These are phyloP conservation scores for Linum lewisii DNA, from an alignment of 345 rosid species.

Conservation along the genomic window DNA sequence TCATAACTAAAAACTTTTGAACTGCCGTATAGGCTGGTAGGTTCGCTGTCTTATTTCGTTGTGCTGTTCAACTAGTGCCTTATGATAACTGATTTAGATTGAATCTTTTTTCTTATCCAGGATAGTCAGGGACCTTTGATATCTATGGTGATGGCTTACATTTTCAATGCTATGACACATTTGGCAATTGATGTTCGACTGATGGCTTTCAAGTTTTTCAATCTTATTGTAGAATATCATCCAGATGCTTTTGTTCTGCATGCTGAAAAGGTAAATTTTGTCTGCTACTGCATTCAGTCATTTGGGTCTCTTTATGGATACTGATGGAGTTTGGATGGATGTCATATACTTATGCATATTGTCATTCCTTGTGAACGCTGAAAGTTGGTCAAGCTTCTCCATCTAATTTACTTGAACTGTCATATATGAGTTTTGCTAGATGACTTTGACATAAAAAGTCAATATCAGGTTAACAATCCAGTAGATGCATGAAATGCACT, in stretches of 20 bases:
- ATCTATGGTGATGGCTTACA: conserved; percentile 62
- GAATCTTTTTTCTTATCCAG: conserved; percentile 35
- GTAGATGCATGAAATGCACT: too few relatives aligned
- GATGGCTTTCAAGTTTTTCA: conserved; percentile 76
- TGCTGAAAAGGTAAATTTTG: conserved; percentile 60
- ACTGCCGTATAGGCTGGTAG: too few relatives aligned
- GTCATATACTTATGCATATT: too few relatives aligned
- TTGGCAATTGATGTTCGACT: conserved; percentile 67
- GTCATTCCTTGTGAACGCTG: too few relatives aligned
- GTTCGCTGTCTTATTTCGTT: not conserved
- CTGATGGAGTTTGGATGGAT: not conserved
- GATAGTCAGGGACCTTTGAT: conserved; percentile 61
- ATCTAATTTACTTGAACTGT: not conserved
- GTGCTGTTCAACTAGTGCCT: not conserved
- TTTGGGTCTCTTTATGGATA: not conserved
- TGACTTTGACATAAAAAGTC: not conserved
- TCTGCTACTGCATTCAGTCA: conserved; percentile 1
- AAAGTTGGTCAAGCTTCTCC: too few relatives aligned
- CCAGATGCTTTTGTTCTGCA: conserved; percentile 52
- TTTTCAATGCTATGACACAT: conserved; percentile 71
- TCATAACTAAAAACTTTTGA: not conserved
- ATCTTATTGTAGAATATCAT: conserved; percentile 55
- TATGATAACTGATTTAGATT: conserved; percentile 3
- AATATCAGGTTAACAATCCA: too few relatives aligned
- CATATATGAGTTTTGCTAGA: not conserved